Conservation (phyloP, 2,329 filamentous ascomycete species). For the Triangularia setosa region DNA sequence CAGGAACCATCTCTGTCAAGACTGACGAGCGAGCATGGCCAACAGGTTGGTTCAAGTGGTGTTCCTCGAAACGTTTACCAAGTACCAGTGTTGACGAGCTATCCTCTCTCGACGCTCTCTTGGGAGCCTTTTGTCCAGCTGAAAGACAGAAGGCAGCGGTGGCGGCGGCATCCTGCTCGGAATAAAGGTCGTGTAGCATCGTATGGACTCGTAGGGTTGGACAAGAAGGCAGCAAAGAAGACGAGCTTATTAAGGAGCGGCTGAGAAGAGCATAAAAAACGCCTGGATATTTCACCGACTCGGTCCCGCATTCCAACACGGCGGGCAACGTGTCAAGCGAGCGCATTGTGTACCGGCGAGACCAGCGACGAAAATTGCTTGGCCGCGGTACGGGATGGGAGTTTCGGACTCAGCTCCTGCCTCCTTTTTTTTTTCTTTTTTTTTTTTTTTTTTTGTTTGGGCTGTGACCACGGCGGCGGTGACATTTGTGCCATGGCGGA, state of each 20-base stretch:
- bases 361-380: conserved; percentile 7
- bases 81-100: background rate
- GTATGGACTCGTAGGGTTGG: background rate
- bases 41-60: background rate
- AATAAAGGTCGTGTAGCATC: background rate
- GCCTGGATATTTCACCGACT: conserved; percentile 1
- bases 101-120: background rate
- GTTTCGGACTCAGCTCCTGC: conserved; percentile 1
- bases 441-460: background rate
- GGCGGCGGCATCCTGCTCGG: conserved; percentile 4
- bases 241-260: background rate
- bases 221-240: background rate
- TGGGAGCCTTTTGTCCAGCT: background rate
- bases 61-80: background rate
- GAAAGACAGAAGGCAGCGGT: background rate
- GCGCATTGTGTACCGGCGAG: background rate
- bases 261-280: background rate
- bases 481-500: conserved; percentile 10
- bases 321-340: background rate
- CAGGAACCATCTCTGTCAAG: conserved; percentile 8
- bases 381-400: conserved; percentile 7
- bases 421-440: background rate
- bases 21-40: background rate
- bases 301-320: conserved; percentile 10
- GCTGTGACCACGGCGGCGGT: background rate